Evolutionary conservation across 768 basidiomycete genomes (phyloP).

Genomic region (Boletus insuetus): DNA sequence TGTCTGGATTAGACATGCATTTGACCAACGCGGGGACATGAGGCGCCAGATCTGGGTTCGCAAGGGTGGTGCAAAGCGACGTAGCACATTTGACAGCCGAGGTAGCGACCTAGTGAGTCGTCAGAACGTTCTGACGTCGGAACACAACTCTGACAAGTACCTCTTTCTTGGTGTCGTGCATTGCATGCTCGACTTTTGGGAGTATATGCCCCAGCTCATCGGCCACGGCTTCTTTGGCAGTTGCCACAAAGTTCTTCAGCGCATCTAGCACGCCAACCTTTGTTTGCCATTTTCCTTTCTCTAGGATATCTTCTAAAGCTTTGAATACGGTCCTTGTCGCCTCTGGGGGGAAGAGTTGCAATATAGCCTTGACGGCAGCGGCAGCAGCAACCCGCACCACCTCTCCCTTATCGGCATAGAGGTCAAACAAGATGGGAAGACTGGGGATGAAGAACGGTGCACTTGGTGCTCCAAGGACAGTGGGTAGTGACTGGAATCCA

Average conservation of each 20-base stretch:
- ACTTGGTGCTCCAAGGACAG: slow-evolving; percentile 62
- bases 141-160: slow-evolving; percentile 38
- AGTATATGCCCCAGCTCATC: slow-evolving; percentile 76
- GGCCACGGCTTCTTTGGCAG: slow-evolving; percentile 76
- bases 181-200: slow-evolving; percentile 82
- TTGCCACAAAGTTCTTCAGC: slow-evolving; percentile 67
- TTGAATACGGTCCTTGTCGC: slow-evolving; percentile 67
- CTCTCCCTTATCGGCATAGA: slow-evolving; percentile 93
- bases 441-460: slow-evolving; percentile 77
- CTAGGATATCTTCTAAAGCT: slow-evolving; percentile 68
- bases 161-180: slow-evolving; percentile 98
- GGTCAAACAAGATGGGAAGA: slow-evolving; percentile 74
- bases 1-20: slow-evolving; percentile 88
- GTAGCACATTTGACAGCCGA: slow-evolving; percentile 90
- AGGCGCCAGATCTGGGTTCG: slow-evolving; percentile 88
- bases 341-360: slow-evolving; percentile 84
- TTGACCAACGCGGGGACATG: slow-evolving; percentile 89
- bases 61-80: slow-evolving; percentile 82
- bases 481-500: slow-evolving; percentile 72
- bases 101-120: slow-evolving; percentile 61
- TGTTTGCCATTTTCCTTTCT: slow-evolving; percentile 88
- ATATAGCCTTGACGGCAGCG: slow-evolving; percentile 75
- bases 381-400: slow-evolving; percentile 83
- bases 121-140: slow-evolving; percentile 7
- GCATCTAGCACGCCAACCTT: slow-evolving; percentile 94